Conservation (phyloP, 129 eudicot genomes). For the Tanacetum coccineum region DNA sequence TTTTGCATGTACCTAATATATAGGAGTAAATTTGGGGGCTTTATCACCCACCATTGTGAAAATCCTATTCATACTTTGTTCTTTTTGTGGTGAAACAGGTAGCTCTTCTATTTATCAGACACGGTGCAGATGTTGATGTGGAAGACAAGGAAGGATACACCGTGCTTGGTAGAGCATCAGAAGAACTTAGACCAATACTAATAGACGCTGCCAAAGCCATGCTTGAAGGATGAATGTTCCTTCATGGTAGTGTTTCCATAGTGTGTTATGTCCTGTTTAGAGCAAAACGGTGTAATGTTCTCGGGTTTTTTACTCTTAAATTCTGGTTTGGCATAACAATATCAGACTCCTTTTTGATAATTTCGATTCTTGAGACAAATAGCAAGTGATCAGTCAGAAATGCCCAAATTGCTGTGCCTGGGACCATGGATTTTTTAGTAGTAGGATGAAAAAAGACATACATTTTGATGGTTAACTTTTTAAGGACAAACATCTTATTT, state of each 20-base stretch:
- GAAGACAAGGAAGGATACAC: slow-evolving; percentile 95
- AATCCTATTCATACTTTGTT: neutral
- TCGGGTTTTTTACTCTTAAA: neutral
- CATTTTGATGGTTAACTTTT: neutral
- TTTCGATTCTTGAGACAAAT: neutral
- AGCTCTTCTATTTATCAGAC: slow-evolving; percentile 78
- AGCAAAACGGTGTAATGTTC: slow-evolving; percentile 4
- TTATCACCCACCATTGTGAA: neutral
- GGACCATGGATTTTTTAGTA: neutral
- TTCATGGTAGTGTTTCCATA: neutral
- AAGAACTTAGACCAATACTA: slow-evolving; percentile 50
- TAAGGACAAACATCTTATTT: neutral
- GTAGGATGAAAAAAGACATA: slow-evolving; percentile 1
- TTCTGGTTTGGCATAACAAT: slow-evolving; percentile 5
- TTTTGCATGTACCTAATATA: neutral
- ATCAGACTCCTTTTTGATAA: neutral
- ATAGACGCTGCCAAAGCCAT: slow-evolving; percentile 84
- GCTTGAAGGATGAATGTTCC: slow-evolving; percentile 66
- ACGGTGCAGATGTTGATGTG: slow-evolving; percentile 92
- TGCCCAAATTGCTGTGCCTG: neutral
- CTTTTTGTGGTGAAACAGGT: slow-evolving; percentile 44
- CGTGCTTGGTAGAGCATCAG: slow-evolving; percentile 82
- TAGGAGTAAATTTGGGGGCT: neutral
- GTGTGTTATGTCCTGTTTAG: slow-evolving; percentile 6
- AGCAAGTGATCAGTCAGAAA: neutral